Evolutionary conservation across 345 rosid species (phyloP), one percentile per base, ranked within the genome.

Genomic region (Populus euphratica): DNA sequence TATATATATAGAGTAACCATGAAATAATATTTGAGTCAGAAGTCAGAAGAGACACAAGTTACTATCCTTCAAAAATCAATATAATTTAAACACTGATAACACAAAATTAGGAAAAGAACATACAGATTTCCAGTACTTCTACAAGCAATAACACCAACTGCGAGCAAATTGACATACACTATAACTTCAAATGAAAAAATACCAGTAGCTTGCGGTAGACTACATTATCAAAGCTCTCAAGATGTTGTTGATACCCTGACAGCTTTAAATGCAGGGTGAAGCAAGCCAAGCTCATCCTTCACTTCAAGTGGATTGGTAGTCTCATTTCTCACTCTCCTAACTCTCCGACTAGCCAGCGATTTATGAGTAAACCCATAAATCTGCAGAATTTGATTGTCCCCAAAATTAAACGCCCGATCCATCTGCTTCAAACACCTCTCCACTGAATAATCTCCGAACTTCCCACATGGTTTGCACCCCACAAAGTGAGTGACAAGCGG

Each of bases 381-480:
- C 82, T 90, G 88, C 31, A 92, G 77, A 69, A 92, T 85, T 78
- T 91, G 94, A 78, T 88, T 89, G 50, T 92, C 97, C 9, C 88
- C 97, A 74, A 92, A 90, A 75, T 87, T 89, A 70, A 92, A 90
- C 0, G 97, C 94, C 43, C 91, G 84, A 33, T 92, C 97, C 93
- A 92, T 92, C 80, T 92, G 93, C 86, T 85, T 81, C 76, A 89
- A 80, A 83, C 94, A 92, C 73, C 89, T 78, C 77, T 92, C 90
- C 14, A 90, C 91, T 2, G 93, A 86, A 77, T 89, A 87, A 84
- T 89, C 90, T 21, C 91, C 89, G 13, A 90, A 86, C 66, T 90
- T 90, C 21, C 90, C 92, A 77, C 96, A 92, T 56, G 94, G 96
- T 83, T 91, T 90, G 79, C 97, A 92, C 52, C 97, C 97, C 72